Conservation (phyloP, 371 early-diverging fungal species). For the Actinomucor elegans region DNA sequence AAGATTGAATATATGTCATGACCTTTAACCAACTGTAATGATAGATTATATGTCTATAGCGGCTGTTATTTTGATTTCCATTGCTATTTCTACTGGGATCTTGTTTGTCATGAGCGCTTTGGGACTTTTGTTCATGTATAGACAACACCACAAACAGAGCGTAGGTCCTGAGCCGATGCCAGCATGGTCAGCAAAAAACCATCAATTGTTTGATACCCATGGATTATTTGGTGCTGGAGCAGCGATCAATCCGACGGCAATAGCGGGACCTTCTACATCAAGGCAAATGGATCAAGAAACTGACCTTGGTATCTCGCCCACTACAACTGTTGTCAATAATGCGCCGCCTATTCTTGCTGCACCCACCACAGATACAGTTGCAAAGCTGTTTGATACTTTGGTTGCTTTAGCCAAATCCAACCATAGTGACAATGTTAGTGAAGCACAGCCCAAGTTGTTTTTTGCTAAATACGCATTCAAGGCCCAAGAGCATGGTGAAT, state of each 20-base stretch:
- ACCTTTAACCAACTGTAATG: too few relatives aligned
- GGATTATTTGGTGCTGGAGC: conserved; percentile 3
- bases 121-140: conserved; percentile 37
- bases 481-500: conserved; percentile 76
- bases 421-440: conserved; percentile 10
- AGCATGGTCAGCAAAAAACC: conserved; percentile 19
- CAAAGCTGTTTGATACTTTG: conserved; percentile 27
- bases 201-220: not conserved
- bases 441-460: conserved; percentile 47
- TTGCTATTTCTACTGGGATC: conserved; percentile 70
- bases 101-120: conserved; percentile 59
- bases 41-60: conserved; percentile 48
- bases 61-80: conserved; percentile 72
- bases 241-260: not conserved
- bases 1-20: not conserved
- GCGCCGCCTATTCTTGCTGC: conserved; percentile 21
- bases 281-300: not conserved
- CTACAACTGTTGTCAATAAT: not conserved
- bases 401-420: conserved; percentile 25
- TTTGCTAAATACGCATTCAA: conserved; percentile 74
- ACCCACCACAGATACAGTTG: conserved; percentile 40
- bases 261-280: conserved; percentile 11
- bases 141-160: conserved; percentile 14
- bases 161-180: conserved; percentile 33
- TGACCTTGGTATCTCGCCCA: conserved; percentile 4